Percentiles rank a stretch among this genome's conserved stretches.
Conservation (phyloP, 768 basidiomycete species). For the Naganishia randhawae region DNA sequence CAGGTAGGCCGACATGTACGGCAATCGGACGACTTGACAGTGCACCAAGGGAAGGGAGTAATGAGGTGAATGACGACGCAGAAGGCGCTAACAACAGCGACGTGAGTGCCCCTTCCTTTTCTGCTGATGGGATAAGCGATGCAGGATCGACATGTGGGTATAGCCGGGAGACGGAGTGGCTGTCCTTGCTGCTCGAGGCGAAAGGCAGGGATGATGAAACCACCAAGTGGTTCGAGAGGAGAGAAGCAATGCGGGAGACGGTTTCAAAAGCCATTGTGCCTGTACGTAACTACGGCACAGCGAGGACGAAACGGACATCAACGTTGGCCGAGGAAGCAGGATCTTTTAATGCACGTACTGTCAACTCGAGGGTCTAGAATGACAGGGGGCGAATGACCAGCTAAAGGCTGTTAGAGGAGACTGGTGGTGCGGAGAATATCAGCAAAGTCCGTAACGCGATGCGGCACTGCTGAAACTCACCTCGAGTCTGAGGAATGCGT, state of each 20-base stretch:
- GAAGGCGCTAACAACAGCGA: constrained; percentile 30
- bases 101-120: constrained; percentile 20
- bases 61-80: constrained; percentile 21
- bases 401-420: background rate
- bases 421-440: background rate
- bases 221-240: constrained; percentile 31
- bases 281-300: background rate
- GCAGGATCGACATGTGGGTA: constrained; percentile 28
- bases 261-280: constrained; percentile 28
- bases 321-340: background rate
- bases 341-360: background rate
- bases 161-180: constrained; percentile 14
- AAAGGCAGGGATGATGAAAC: constrained; percentile 29
- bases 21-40: constrained; percentile 30
- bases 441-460: background rate
- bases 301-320: too few species aligned
- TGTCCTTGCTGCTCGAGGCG: constrained; percentile 22
- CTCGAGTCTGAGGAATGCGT: background rate
- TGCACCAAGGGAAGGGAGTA: constrained; percentile 32
- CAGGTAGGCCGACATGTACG: constrained; percentile 31
- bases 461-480: background rate
- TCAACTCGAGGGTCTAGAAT: background rate
- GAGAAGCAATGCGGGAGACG: constrained; percentile 24
- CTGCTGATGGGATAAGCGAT: constrained; percentile 4
- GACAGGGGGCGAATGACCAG: background rate